A percentile compares a stretch with the other conserved stretches of the same genome.
Evolutionary conservation across 2,329 filamentous ascomycete genomes (phyloP).

Genomic region (Aspergillus hiratsukae): DNA sequence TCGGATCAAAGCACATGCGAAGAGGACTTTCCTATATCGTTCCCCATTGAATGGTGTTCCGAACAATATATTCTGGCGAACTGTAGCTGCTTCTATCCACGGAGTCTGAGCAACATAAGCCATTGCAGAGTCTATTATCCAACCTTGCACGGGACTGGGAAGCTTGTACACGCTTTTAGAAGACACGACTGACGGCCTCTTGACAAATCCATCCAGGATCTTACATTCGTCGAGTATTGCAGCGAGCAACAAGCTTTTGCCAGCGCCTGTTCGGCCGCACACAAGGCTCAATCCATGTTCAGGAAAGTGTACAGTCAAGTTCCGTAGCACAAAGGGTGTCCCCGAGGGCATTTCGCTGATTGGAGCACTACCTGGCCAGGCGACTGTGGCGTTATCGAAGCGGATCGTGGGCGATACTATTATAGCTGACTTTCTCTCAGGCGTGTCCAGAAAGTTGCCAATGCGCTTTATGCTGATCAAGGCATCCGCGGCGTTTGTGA

Average conservation of each 20-base stretch:
- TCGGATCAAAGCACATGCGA: constrained; percentile 66
- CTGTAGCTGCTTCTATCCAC: constrained; percentile 74
- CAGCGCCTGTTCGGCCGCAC: constrained; percentile 69
- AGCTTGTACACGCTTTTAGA: constrained; percentile 42
- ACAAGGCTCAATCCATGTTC: constrained; percentile 66
- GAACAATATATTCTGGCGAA: constrained; percentile 71
- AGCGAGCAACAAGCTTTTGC: constrained; percentile 69
- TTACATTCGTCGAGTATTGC: constrained; percentile 71
- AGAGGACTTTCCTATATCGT: constrained; percentile 64
- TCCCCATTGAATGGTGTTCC: constrained; percentile 61
- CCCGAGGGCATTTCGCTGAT: constrained; percentile 1
- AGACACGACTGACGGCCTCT: constrained; percentile 47
- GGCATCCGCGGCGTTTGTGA: constrained; percentile 66
- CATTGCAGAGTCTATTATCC: constrained; percentile 66
- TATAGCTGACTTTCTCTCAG: constrained; percentile 54
- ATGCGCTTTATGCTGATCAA: constrained; percentile 69
- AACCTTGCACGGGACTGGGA: constrained; percentile 38
- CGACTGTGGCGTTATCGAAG: constrained; percentile 64
- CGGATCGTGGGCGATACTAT: constrained; percentile 56
- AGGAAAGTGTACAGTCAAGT: constrained; percentile 56
- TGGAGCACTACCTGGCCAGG: constrained; percentile 60
- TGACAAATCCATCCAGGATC: constrained; percentile 57
- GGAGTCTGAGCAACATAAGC: constrained; percentile 72
- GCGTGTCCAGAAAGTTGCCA: constrained; percentile 65
- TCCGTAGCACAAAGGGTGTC: constrained; percentile 55